Evolutionary conservation across 2,329 filamentous ascomycete species (phyloP), one percentile per base, ranked within the genome.

Genomic region (Trichoderma brevicompactum): DNA sequence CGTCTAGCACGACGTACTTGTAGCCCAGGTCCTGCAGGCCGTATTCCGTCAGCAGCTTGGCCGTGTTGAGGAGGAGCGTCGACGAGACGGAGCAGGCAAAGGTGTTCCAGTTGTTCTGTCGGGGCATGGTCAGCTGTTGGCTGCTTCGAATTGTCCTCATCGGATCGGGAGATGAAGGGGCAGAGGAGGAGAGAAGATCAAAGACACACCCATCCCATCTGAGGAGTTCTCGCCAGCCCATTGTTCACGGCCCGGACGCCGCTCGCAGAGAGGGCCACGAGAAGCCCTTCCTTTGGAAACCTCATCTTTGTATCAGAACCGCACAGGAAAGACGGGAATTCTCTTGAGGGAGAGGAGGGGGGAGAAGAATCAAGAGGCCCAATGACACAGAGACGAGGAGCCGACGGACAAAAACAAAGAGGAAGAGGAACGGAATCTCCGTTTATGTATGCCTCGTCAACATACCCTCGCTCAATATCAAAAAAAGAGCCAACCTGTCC

Each of bases 1-100:
- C 76, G 58, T 78, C 76, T 28, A 78, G 65, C 10, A 72, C 70
- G 59, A 75, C 69, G 64, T 74, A 71, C 41, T 73, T 56, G 64
- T 75, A 75, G 13, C 73, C 73, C 5, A 73, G 19, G 52, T 74
- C 73, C 8, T 67, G 67, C 28, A 75, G 67, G 19, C 72, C 73
- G 38, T 74, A 65, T 44, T 70, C 65, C 10, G 71, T 68, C 38
- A 74, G 68, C 32, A 67, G 64, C 40, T 71, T 67, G n/a, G 68
- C 69, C 2, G 69, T 70, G 65, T 68, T 46, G 41, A 70, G 59
- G 38, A 69, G 53, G 55, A 67, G 68, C 7, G 66, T 38, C 17
- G 68, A 69, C 5, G 69, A 69, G n/a, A 66, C 58, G 44, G 52
- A 53, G 59, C 64, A 66, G 59, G 49, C 59, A 19, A 66, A 66